A percentile compares a stretch with the other conserved stretches of the same genome.
phyloP scores from a whole-genome alignment of 2,329 filamentous ascomycete species.

The Hymenoscyphus albidus region DNA sequence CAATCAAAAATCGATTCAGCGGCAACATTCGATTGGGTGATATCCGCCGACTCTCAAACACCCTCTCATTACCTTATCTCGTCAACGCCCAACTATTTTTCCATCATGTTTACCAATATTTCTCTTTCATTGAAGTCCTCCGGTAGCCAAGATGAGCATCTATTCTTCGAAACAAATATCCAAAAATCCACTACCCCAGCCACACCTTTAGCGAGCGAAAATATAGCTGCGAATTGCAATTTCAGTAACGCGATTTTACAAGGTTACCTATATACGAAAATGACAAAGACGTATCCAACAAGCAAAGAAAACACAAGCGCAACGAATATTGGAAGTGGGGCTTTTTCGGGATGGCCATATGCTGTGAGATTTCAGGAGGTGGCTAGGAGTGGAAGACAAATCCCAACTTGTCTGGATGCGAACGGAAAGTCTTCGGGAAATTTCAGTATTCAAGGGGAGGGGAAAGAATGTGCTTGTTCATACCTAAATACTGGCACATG shows the following conservation, averaged over 20 bases:
- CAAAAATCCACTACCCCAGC: constrained; percentile 51
- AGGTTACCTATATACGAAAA: constrained; percentile 58
- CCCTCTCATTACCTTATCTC: constrained; percentile 49
- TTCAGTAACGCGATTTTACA: constrained; percentile 54
- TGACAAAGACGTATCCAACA: constrained; percentile 39
- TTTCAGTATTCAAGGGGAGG: constrained; percentile 32
- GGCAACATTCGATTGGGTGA: constrained; percentile 60
- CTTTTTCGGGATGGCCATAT: constrained; percentile 51
- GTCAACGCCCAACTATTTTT: constrained; percentile 52
- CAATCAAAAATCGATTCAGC: constrained; percentile 39
- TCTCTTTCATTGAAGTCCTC: constrained; percentile 47
- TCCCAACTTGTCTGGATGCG: constrained; percentile 51
- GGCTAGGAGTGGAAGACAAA: constrained; percentile 44
- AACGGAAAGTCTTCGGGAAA: constrained; percentile 39
- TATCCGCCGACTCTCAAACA: constrained; percentile 41
- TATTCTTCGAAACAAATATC: constrained; percentile 53
- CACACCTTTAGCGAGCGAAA: constrained; percentile 41
- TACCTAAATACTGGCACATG: constrained; percentile 29
- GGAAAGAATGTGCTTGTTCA: constrained; percentile 26
- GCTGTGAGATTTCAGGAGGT: constrained; percentile 53
- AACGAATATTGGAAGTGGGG: constrained; percentile 10
- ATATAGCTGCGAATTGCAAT: constrained; percentile 50
- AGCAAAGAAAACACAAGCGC: constrained; percentile 30
- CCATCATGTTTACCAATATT: constrained; percentile 51
- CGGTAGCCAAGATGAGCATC: constrained; percentile 49